These are phyloP conservation scores for Trifolium subterraneum DNA, from an alignment of 306 rosid genomes.

Conservation along the genomic window DNA sequence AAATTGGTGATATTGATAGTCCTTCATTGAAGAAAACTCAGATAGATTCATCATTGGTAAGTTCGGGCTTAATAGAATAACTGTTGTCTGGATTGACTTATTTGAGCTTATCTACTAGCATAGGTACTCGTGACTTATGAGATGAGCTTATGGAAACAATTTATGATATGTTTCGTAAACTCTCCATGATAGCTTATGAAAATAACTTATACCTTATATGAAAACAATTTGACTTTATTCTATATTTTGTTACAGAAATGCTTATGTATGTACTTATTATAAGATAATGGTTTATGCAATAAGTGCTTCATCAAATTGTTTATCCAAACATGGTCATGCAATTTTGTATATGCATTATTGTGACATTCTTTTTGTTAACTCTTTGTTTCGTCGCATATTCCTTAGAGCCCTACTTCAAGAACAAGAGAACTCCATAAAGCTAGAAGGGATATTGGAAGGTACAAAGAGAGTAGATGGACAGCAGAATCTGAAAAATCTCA, in stretches of 20 bases:
- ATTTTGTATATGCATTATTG: conserved; percentile 5
- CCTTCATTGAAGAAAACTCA: conserved; percentile 53
- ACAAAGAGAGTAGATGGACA: conserved; percentile 54
- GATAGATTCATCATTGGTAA: conserved; percentile 59
- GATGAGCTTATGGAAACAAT: neutral
- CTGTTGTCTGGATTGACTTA: neutral
- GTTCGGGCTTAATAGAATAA: conserved; percentile 16
- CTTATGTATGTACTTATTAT: too few species aligned
- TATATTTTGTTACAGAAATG: too few species aligned
- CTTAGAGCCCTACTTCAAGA: conserved; percentile 56
- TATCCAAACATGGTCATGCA: neutral
- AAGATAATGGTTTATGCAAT: neutral
- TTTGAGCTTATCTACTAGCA: neutral
- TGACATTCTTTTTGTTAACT: conserved; percentile 10
- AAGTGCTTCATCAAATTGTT: neutral
- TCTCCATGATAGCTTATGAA: neutral
- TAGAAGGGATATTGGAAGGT: conserved; percentile 57
- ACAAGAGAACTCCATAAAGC: conserved; percentile 68
- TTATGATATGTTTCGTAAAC: neutral
- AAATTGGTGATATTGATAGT: conserved; percentile 39
- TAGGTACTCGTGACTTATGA: neutral
- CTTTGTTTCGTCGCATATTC: neutral
- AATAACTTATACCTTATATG: neutral
- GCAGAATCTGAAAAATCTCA: conserved; percentile 58
- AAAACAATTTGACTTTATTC: too few species aligned